A percentile compares a stretch with the other conserved stretches of the same genome.
Conservation (phyloP, 768 basidiomycete species). For the Russula dissimulans region DNA sequence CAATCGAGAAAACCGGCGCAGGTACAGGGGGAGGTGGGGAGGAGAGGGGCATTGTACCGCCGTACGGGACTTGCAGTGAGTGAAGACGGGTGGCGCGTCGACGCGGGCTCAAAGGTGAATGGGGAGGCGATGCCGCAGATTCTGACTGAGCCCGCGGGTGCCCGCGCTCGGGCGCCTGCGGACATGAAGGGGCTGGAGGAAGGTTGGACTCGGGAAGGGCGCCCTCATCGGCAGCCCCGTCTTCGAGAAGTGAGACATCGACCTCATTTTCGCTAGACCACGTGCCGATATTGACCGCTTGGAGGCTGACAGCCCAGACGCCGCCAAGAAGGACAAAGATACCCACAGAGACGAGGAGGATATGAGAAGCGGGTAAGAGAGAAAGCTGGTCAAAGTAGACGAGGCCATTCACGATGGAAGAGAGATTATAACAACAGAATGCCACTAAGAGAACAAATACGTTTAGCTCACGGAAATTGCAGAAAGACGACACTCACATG, state of each 20-base stretch:
- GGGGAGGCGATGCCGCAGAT: not conserved
- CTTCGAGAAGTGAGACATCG: constrained; percentile 4
- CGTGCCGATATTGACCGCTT: constrained; percentile 40
- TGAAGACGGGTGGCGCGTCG: constrained; percentile 4
- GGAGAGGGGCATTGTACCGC: constrained; percentile 6
- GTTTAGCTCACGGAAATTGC: not conserved
- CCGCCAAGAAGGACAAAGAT: constrained; percentile 73
- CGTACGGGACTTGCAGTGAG: constrained; percentile 6
- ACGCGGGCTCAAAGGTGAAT: constrained; percentile 5
- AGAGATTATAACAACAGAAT: constrained; percentile 92
- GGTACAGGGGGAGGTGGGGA: constrained; percentile 15
- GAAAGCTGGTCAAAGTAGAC: constrained; percentile 85
- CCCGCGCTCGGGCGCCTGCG: constrained; percentile 7
- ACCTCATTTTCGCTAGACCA: constrained; percentile 35
- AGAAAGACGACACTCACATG: constrained; percentile 40
- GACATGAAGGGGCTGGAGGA: not conserved
- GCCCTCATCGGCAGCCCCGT: not conserved
- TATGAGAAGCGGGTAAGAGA: constrained; percentile 56
- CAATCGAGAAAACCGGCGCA: constrained; percentile 57
- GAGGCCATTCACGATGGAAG: constrained; percentile 82
- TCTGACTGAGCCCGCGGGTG: constrained; percentile 1
- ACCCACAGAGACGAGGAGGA: constrained; percentile 68
- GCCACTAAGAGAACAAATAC: constrained; percentile 42
- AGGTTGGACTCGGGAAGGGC: not conserved
- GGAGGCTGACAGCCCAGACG: constrained; percentile 84